phyloP scores from a whole-genome alignment of 176 grass and related monocot genomes.

The Leersia perrieri region DNA sequence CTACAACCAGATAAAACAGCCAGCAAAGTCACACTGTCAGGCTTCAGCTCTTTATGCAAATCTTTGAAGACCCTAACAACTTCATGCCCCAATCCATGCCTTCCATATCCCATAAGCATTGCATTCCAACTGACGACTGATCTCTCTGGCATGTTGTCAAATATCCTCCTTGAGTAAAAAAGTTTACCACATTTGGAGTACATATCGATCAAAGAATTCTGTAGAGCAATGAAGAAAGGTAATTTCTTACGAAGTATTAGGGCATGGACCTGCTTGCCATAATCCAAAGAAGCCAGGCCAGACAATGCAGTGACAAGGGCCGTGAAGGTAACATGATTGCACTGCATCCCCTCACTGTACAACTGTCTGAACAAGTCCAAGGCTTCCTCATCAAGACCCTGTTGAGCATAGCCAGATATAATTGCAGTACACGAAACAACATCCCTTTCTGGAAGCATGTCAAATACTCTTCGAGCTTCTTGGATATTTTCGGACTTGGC shows the following conservation, averaged over 20 bases:
- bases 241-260: constrained; percentile 54
- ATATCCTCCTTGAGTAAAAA: constrained; percentile 58
- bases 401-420: constrained; percentile 61
- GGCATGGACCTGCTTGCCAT: constrained; percentile 70
- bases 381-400: constrained; percentile 71
- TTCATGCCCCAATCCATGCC: constrained; percentile 63
- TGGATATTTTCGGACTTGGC: constrained; percentile 54
- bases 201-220: constrained; percentile 85
- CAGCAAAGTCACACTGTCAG: constrained; percentile 60
- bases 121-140: constrained; percentile 75
- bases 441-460: constrained; percentile 64
- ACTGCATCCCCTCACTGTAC: constrained; percentile 65
- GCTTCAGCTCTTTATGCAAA: constrained; percentile 50
- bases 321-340: constrained; percentile 69
- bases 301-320: constrained; percentile 64
- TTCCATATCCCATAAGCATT: constrained; percentile 67
- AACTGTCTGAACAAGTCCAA: constrained; percentile 58
- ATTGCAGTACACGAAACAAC: constrained; percentile 69
- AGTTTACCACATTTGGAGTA: constrained; percentile 72
- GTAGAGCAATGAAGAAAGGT: constrained; percentile 57
- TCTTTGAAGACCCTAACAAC: constrained; percentile 53
- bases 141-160: constrained; percentile 63
- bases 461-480: constrained; percentile 61
- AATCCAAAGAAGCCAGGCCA: constrained; percentile 62
- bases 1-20: constrained; percentile 67